Conservation (phyloP, 768 basidiomycete genomes). For the Boletus insuetus region DNA sequence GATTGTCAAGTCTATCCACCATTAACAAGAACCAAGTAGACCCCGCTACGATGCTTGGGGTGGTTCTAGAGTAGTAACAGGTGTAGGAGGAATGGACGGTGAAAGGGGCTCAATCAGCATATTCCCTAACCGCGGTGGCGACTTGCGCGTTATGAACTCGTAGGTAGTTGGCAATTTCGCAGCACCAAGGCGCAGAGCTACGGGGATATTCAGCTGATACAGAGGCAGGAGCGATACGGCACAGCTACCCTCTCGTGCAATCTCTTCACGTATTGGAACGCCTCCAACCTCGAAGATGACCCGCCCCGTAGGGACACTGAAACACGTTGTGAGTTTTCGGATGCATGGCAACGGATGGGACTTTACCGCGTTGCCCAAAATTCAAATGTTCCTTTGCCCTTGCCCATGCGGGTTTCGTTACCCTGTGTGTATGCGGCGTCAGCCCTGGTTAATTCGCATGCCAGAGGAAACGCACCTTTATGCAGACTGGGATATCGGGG, state of each 20-base stretch:
- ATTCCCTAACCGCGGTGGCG: constrained; percentile 74
- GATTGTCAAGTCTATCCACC: constrained; percentile 3
- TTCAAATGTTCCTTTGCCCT: constrained; percentile 97
- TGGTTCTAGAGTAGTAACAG: constrained; percentile 12
- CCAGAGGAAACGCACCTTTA: constrained; percentile 61
- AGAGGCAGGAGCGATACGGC: neutral
- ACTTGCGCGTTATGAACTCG: constrained; percentile 74
- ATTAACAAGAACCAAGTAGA: neutral
- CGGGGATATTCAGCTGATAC: constrained; percentile 1
- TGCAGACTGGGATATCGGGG: constrained; percentile 95
- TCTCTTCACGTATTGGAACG: constrained; percentile 81
- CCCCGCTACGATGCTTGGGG: constrained; percentile 8
- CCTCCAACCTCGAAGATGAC: constrained; percentile 96
- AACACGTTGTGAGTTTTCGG: neutral
- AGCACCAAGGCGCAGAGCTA: constrained; percentile 86
- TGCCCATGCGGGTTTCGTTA: constrained; percentile 99
- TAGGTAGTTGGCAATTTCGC: constrained; percentile 83
- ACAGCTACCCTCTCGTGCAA: constrained; percentile 82
- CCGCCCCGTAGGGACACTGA: constrained; percentile 80
- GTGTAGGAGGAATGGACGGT: constrained; percentile 6
- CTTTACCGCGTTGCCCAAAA: constrained; percentile 91
- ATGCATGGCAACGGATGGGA: neutral
- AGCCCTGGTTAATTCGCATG: neutral
- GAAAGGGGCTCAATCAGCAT: constrained; percentile 47
- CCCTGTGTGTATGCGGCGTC: constrained; percentile 49